A percentile compares a stretch with the other conserved stretches of the same genome.
phyloP scores from a whole-genome alignment of 257 asterid genomes.

The Agastache rugosa region DNA sequence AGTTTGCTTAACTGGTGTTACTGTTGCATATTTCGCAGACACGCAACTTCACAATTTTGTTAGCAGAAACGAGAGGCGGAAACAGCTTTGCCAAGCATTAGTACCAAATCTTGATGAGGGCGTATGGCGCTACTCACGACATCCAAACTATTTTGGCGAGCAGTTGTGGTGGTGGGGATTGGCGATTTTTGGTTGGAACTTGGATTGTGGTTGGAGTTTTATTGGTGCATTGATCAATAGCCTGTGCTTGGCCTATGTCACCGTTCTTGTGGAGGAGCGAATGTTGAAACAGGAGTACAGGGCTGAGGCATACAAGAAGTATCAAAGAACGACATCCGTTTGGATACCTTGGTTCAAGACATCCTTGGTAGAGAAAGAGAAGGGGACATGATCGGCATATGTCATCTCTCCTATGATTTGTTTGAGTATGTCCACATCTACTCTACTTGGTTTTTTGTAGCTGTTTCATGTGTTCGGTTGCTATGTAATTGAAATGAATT shows the following conservation, averaged over 20 bases:
- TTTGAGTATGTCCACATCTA: constrained; percentile 34
- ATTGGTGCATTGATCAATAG: constrained; percentile 75
- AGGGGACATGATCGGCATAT: constrained; percentile 35
- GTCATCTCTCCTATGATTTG: constrained; percentile 2
- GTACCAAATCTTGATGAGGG: constrained; percentile 79
- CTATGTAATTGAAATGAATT: constrained; percentile 28
- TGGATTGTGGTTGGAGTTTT: constrained; percentile 67
- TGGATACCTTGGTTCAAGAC: constrained; percentile 94
- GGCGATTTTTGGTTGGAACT: constrained; percentile 70
- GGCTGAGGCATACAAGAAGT: constrained; percentile 69
- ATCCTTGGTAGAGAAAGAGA: constrained; percentile 36
- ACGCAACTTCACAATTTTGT: constrained; percentile 80
- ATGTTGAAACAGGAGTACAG: constrained; percentile 79
- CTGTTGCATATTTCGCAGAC: constrained; percentile 74
- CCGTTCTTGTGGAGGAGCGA: constrained; percentile 78
- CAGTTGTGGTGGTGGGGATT: constrained; percentile 99
- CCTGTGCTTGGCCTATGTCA: constrained; percentile 82
- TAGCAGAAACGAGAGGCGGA: constrained; percentile 52
- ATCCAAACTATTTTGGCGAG: constrained; percentile 95
- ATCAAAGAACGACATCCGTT: constrained; percentile 75
- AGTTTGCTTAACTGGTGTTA: constrained; percentile 66
- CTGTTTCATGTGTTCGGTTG: constrained; percentile 25
- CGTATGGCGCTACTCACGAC: constrained; percentile 81
- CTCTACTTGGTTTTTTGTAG: constrained; percentile 24
- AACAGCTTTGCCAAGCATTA: constrained; percentile 51